Conservation (phyloP, 768 basidiomycete genomes). For the Boletus vermiculosoides region DNA sequence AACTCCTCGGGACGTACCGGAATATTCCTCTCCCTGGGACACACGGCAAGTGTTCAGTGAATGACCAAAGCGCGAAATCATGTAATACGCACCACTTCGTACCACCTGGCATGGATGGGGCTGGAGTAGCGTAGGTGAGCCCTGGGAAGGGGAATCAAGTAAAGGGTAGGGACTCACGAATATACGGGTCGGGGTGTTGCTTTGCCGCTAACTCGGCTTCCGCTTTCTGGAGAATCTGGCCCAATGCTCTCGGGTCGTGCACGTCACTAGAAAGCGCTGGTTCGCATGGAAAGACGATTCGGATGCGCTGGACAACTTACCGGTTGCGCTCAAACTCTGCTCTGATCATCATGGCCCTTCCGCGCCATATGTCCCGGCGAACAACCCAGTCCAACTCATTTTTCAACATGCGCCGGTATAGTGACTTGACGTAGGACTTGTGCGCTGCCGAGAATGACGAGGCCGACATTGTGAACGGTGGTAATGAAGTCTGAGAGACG, state of each 20-base stretch:
- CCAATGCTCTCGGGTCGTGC: constrained; percentile 79
- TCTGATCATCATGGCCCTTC: constrained; percentile 79
- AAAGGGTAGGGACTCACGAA: constrained; percentile 57
- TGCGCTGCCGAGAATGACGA: constrained; percentile 72
- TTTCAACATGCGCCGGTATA: constrained; percentile 84
- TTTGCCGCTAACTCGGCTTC: constrained; percentile 67
- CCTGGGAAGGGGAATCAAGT: background rate
- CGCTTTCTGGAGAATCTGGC: constrained; percentile 72
- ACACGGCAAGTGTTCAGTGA: background rate
- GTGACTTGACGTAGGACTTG: constrained; percentile 83
- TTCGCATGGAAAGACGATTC: background rate
- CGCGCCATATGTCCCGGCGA: constrained; percentile 82
- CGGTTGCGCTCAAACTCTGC: constrained; percentile 93
- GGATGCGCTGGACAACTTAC: constrained; percentile 40
- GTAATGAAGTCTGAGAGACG: background rate
- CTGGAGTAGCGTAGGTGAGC: constrained; percentile 39
- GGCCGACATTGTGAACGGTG: constrained; percentile 43
- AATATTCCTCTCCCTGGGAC: constrained; percentile 75
- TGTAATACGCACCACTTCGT: constrained; percentile 82
- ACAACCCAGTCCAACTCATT: constrained; percentile 92
- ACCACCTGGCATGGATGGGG: constrained; percentile 80
- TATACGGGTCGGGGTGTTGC: constrained; percentile 91
- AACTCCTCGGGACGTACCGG: constrained; percentile 52
- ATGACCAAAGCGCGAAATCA: background rate
- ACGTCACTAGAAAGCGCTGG: constrained; percentile 55